Evolutionary conservation across 148 eudicot genomes (phyloP).

Genomic region (Polygonum maritimum): DNA sequence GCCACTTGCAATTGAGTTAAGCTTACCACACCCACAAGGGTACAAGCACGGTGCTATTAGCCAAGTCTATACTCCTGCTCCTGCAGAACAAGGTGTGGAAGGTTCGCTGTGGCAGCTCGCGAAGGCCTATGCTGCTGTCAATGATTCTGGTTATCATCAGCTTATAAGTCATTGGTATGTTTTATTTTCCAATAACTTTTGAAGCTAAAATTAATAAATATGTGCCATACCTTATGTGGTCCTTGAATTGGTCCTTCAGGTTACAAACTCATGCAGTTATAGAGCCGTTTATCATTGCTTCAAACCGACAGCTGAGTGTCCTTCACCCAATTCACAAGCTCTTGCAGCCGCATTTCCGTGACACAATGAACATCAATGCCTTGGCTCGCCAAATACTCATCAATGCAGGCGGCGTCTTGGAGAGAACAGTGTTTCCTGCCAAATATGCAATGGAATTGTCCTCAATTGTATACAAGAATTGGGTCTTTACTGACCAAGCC

Average conservation of each 20-base stretch:
- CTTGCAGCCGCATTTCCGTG: slow-evolving; percentile 72
- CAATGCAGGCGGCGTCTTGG: slow-evolving; percentile 66
- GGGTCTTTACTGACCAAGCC: slow-evolving; percentile 65
- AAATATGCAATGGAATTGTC: slow-evolving; percentile 73
- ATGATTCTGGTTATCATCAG: slow-evolving; percentile 91
- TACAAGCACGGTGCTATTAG: slow-evolving; percentile 50
- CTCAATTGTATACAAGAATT: slow-evolving; percentile 42
- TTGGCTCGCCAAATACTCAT: slow-evolving; percentile 71
- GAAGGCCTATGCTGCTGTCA: slow-evolving; percentile 82
- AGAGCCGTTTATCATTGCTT: slow-evolving; percentile 65
- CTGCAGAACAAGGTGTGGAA: slow-evolving; percentile 51
- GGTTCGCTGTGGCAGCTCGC: slow-evolving; percentile 81
- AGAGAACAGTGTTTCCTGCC: slow-evolving; percentile 65
- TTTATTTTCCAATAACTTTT: not conserved
- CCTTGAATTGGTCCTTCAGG: slow-evolving; percentile 30
- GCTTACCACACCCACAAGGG: slow-evolving; percentile 68
- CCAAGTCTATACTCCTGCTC: slow-evolving; percentile 69
- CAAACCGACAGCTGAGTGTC: slow-evolving; percentile 59
- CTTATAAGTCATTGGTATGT: slow-evolving; percentile 84
- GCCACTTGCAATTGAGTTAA: slow-evolving; percentile 81
- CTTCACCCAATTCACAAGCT: slow-evolving; percentile 75
- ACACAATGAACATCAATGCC: slow-evolving; percentile 67
- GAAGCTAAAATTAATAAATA: not conserved
- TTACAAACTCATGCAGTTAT: slow-evolving; percentile 67
- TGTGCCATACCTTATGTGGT: not conserved